Evolutionary conservation across 805 yeast species (phyloP).

Genomic region (Hemisphaericaspora nanyangensis): DNA sequence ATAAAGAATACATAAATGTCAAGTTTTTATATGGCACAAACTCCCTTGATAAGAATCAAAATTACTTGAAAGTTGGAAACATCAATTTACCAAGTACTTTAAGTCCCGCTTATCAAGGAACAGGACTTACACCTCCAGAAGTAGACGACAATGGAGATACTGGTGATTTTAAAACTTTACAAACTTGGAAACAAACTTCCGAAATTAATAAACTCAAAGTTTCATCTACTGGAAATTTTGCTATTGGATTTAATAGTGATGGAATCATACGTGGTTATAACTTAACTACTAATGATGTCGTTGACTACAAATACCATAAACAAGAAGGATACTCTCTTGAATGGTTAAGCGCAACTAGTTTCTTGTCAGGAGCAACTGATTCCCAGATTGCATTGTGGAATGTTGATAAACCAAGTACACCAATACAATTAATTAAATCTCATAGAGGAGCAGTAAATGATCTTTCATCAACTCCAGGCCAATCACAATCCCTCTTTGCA

Average conservation of each 20-base stretch:
- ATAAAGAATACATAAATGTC: conserved; percentile 26
- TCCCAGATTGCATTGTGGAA: conserved; percentile 72
- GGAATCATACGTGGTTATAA: conserved; percentile 50
- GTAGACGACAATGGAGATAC: conserved; percentile 14
- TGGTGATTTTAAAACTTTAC: conserved; percentile 40
- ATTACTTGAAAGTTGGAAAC: conserved; percentile 43
- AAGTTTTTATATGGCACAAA: conserved; percentile 49
- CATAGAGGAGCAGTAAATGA: conserved; percentile 66
- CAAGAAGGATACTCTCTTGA: conserved; percentile 69
- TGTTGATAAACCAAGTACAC: conserved; percentile 38
- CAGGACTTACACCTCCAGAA: conserved; percentile 7
- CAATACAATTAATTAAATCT: conserved; percentile 44
- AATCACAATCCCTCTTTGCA: conserved; percentile 48
- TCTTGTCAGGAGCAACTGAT: conserved; percentile 68
- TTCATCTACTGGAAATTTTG: conserved; percentile 44
- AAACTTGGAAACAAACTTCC: conserved; percentile 59
- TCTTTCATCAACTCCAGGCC: conserved; percentile 49
- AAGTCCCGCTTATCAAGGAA: conserved; percentile 26
- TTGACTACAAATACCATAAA: conserved; percentile 50
- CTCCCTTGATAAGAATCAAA: conserved; percentile 38
- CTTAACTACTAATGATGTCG: conserved; percentile 14
- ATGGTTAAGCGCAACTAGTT: conserved; percentile 50
- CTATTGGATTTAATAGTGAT: conserved; percentile 53
- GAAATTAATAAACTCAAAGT: conserved; percentile 63
- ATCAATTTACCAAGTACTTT: conserved; percentile 50